phyloP scores from a whole-genome alignment of 768 basidiomycete species.

The Tulasnella sp. region DNA sequence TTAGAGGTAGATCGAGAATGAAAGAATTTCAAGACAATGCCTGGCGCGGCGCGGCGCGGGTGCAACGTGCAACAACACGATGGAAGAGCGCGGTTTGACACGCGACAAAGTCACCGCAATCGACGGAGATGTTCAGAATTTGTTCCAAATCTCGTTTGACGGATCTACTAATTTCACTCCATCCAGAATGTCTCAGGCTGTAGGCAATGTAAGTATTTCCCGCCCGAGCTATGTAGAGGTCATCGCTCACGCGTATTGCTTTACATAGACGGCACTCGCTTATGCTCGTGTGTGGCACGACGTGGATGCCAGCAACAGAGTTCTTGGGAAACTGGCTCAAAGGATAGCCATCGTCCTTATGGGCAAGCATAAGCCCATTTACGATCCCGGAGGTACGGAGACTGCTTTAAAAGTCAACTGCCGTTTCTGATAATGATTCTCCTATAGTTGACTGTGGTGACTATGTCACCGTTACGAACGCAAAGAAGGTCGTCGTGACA shows the following conservation, averaged over 20 bases:
- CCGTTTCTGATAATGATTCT: background rate
- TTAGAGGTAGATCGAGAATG: background rate
- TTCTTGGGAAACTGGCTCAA: conserved; percentile 90
- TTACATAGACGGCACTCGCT: conserved; percentile 75
- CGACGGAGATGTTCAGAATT: conserved; percentile 6
- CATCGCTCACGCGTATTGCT: too few relatives aligned
- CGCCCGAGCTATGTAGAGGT: too few relatives aligned
- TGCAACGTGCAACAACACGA: conserved; percentile 27
- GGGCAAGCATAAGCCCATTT: conserved; percentile 99
- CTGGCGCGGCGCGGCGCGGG: conserved; percentile 31
- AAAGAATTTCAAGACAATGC: background rate
- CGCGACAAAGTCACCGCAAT: background rate
- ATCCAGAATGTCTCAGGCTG: conserved; percentile 12
- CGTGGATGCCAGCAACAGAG: conserved; percentile 77
- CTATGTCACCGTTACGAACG: conserved; percentile 93
- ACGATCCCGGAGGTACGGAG: conserved; percentile 72
- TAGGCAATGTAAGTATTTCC: conserved; percentile 10
- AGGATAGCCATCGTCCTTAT: conserved; percentile 91
- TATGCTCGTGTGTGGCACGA: conserved; percentile 96
- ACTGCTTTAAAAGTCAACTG: background rate
- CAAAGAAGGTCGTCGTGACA: conserved; percentile 69
- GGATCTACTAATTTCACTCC: conserved; percentile 9
- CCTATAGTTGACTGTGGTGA: conserved; percentile 86
- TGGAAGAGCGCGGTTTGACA: too few relatives aligned
- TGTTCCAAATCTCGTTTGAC: background rate